A percentile compares a stretch with the other conserved stretches of the same genome.
Evolutionary conservation across 2,329 filamentous ascomycete genomes (phyloP).

Genomic region (Helotiales sp.): DNA sequence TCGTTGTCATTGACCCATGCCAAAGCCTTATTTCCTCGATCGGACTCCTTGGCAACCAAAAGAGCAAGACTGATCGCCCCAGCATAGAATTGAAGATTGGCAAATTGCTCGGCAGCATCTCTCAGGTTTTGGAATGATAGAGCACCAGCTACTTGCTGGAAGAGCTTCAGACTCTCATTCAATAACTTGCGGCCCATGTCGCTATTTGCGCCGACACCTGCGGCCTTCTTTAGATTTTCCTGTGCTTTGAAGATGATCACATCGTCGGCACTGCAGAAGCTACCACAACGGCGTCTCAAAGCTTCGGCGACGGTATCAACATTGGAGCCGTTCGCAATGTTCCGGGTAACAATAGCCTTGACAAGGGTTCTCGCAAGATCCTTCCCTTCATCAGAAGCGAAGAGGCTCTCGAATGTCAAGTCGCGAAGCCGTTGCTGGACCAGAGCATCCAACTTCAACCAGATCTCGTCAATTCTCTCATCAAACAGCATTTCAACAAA

Average conservation of each 20-base stretch:
- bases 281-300: constrained; percentile 88
- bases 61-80: constrained; percentile 89
- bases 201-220: constrained; percentile 75
- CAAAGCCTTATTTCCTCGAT: constrained; percentile 84
- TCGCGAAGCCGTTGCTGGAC: constrained; percentile 72
- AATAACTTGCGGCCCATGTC: constrained; percentile 79
- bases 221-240: constrained; percentile 87
- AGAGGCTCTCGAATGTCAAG: constrained; percentile 87
- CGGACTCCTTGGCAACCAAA: constrained; percentile 79
- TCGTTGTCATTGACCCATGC: constrained; percentile 87
- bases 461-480: constrained; percentile 88
- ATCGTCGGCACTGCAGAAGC: constrained; percentile 96
- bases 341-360: constrained; percentile 97
- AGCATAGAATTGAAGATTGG: constrained; percentile 84
- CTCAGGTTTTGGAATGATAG: constrained; percentile 81
- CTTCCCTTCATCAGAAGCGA: constrained; percentile 78
- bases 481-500: constrained; percentile 96
- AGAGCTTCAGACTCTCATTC: constrained; percentile 86
- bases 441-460: constrained; percentile 72
- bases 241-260: constrained; percentile 98
- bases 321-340: constrained; percentile 95
- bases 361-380: constrained; percentile 93
- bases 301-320: constrained; percentile 97
- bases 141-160: constrained; percentile 84
- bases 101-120: constrained; percentile 78